A percentile compares a stretch with the other conserved stretches of the same genome.
Evolutionary conservation across 352 stramenopile species (phyloP).

Genomic region (Blastocystis sp.): DNA sequence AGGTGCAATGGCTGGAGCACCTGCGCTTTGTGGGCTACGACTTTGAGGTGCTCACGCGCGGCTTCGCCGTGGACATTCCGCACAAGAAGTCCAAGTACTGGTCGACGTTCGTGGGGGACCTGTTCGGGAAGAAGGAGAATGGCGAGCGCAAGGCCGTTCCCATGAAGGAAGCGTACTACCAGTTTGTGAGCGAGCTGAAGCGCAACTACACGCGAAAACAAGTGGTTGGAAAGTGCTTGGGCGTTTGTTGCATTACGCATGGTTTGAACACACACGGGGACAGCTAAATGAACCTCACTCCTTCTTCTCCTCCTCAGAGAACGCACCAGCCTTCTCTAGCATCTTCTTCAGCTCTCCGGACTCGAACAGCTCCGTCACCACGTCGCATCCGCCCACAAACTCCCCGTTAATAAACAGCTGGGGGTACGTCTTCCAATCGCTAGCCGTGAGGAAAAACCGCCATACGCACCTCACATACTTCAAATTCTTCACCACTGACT

Average conservation of each 20-base stretch:
- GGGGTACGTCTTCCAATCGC: slow-evolving; percentile 73
- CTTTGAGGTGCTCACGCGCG: slow-evolving; percentile 48
- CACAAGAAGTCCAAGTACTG: slow-evolving; percentile 49
- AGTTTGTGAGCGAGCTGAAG: slow-evolving; percentile 20
- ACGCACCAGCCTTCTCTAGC: slow-evolving; percentile 74
- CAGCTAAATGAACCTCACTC: background rate
- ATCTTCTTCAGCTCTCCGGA: slow-evolving; percentile 82
- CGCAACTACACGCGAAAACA: slow-evolving; percentile 38
- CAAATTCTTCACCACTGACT: slow-evolving; percentile 64
- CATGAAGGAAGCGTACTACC: slow-evolving; percentile 19
- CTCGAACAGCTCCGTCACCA: slow-evolving; percentile 86
- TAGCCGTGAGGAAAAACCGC: background rate
- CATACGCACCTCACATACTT: slow-evolving; percentile 59
- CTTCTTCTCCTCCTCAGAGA: slow-evolving; percentile 45
- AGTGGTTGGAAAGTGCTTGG: slow-evolving; percentile 16
- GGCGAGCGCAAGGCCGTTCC: background rate
- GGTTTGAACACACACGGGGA: background rate
- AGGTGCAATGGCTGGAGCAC: slow-evolving; percentile 69
- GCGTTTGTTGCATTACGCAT: background rate
- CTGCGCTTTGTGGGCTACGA: slow-evolving; percentile 54
- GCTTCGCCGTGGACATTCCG: slow-evolving; percentile 58
- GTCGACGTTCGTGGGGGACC: slow-evolving; percentile 6
- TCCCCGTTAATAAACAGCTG: slow-evolving; percentile 86
- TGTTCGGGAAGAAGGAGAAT: slow-evolving; percentile 10
- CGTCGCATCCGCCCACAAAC: slow-evolving; percentile 85